Evolutionary conservation across 140 eudicot species (phyloP), one percentile per base, ranked within the genome.

Genomic region (Cichorium intybus): DNA sequence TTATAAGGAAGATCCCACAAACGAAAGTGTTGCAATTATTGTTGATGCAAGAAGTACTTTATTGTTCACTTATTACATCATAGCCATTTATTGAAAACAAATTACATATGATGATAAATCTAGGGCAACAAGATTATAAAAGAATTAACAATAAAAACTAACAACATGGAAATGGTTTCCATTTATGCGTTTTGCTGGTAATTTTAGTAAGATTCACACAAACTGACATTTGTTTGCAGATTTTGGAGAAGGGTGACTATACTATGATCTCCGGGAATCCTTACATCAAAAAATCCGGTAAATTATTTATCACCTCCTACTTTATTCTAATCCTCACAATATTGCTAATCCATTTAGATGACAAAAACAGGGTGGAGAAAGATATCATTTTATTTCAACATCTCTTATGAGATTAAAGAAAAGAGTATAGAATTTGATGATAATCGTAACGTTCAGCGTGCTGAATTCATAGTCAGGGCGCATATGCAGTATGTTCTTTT

Each of bases 371-470:
- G 99, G 54, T 94, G 99, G 99, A 84, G 99, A 79, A 94, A 94
- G 90, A 94, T 94, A 70, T 87, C 99, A 58, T 89, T 80, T 74
- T 94, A 81, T 77, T 94, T 94, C 85, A 89, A 94, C 70, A 71
- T 94, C 12, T 94, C 99, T 20, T 94, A 77, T 65, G 99, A 94
- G 75, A 94, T 94, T 56, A 94, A 80, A 80, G 99, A 94, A 65
- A 94, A 89, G 83, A 84, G 77, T 60, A 94, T 94, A 71, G 95
- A 94, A 60, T 89, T 88, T 81, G 97, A 94, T 77, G 99, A 82
- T 17, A 78, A 74, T 54, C 91, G 85, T 57, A 86, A 94, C 55
- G 99, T 94, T 65, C 95, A 81, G 70, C 95, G 97, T 23, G 99
- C 99, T 61, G 99, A 94, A 75, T 94, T 94, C 69, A 78, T 89